Conservation (phyloP, 73 alveolate genomes). For the Uronychia setigera region DNA sequence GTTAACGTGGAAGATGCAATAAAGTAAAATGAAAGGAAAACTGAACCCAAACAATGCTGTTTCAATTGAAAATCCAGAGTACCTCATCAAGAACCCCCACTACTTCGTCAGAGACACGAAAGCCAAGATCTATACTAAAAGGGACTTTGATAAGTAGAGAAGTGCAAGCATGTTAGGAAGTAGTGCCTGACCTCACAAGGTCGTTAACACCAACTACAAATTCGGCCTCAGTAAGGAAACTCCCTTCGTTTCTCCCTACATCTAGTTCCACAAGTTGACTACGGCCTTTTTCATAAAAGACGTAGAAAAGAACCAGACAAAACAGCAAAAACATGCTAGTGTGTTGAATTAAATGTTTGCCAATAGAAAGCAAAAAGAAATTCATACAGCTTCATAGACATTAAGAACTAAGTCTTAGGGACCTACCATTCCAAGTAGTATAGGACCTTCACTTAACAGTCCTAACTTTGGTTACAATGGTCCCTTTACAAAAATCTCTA, state of each 20-base stretch:
- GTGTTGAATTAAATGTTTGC: not conserved
- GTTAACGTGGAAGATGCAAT: too few species aligned
- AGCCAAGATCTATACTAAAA: too few species aligned
- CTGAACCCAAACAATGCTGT: too few species aligned
- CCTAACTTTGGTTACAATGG: not conserved
- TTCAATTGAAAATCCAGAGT: too few species aligned
- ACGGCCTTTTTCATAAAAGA: not conserved
- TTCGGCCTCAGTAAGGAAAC: conserved; percentile 33
- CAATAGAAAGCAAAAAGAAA: not conserved
- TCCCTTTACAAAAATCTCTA: not conserved
- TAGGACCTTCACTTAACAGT: not conserved
- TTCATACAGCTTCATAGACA: not conserved
- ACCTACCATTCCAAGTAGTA: too few species aligned
- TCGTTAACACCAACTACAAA: conserved; percentile 18
- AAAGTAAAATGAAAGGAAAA: too few species aligned
- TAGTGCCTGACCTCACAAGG: too few species aligned
- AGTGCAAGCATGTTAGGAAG: too few species aligned
- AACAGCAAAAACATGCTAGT: not conserved
- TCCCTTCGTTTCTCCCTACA: conserved; percentile 27
- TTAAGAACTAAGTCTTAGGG: too few species aligned
- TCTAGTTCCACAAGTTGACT: conserved; percentile 21
- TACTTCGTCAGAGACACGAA: too few species aligned
- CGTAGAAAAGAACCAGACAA: not conserved
- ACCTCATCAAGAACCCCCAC: too few species aligned
- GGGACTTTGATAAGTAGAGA: too few species aligned